These are phyloP conservation scores for Phytopythium vexans DNA, from an alignment of 352 stramenopile species.

Conservation along the genomic window DNA sequence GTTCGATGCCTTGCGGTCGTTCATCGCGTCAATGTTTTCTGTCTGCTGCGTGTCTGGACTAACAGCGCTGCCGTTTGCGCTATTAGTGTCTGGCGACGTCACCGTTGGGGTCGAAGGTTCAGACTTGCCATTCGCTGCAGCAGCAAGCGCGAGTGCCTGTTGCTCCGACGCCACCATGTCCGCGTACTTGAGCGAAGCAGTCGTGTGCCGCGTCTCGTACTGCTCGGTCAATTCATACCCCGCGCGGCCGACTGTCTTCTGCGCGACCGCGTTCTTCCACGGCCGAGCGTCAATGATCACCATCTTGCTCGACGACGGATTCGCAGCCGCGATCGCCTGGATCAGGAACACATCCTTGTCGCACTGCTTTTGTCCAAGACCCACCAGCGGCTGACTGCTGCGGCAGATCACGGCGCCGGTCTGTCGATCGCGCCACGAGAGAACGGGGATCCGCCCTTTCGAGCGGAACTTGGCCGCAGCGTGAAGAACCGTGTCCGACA, in stretches of 20 bases:
- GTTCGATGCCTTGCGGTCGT: not conserved
- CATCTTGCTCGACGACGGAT: slow-evolving; percentile 74
- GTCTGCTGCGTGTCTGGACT: slow-evolving; percentile 6
- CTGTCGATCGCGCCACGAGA: slow-evolving; percentile 76
- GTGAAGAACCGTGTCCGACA: slow-evolving; percentile 58
- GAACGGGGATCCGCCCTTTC: slow-evolving; percentile 75
- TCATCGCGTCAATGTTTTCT: not conserved
- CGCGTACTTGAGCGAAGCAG: slow-evolving; percentile 56
- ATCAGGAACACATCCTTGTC: slow-evolving; percentile 85
- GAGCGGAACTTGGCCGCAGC: slow-evolving; percentile 83
- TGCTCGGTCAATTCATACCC: slow-evolving; percentile 88
- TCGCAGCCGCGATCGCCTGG: slow-evolving; percentile 70
- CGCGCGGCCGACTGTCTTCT: slow-evolving; percentile 86
- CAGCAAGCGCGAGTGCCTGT: slow-evolving; percentile 15
- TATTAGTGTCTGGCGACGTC: not conserved
- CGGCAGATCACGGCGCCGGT: slow-evolving; percentile 77
- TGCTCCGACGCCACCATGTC: slow-evolving; percentile 54
- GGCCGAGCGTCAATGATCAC: slow-evolving; percentile 89
- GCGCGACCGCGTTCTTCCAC: slow-evolving; percentile 88
- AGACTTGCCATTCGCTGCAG: slow-evolving; percentile 5
- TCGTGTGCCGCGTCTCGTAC: slow-evolving; percentile 68
- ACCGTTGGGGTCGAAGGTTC: slow-evolving; percentile 4
- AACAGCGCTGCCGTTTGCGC: not conserved
- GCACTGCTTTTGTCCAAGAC: slow-evolving; percentile 76
- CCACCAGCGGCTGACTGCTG: slow-evolving; percentile 83